Evolutionary conservation across 768 basidiomycete species (phyloP).

Genomic region (Ramaria rubella): DNA sequence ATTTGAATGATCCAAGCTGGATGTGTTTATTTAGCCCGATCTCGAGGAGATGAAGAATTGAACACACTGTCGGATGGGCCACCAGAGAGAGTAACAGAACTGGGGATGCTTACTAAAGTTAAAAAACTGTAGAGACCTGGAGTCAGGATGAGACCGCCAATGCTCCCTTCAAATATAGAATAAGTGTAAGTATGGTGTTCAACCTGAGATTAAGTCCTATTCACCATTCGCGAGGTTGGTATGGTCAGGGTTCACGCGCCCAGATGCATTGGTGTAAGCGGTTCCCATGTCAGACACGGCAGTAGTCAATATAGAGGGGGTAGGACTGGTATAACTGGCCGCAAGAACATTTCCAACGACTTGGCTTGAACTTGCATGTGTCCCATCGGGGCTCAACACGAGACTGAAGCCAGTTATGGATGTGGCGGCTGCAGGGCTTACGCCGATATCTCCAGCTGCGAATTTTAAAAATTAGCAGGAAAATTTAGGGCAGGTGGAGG

Average conservation of each 20-base stretch:
- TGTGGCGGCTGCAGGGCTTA: background rate
- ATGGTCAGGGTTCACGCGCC: background rate
- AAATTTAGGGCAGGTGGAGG: background rate
- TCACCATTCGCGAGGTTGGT: background rate
- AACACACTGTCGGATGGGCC: background rate
- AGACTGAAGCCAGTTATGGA: background rate
- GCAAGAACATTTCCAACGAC: background rate
- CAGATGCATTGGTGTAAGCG: background rate
- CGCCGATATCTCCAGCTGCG: background rate
- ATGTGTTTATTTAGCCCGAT: background rate
- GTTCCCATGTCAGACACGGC: background rate
- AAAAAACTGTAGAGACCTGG: background rate
- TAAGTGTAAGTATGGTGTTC: too few species aligned
- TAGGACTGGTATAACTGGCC: background rate
- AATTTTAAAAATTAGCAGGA: background rate
- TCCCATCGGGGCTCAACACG: background rate
- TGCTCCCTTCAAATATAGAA: background rate
- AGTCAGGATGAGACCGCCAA: background rate
- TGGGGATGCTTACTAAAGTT: background rate
- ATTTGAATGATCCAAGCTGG: background rate
- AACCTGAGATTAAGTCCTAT: background rate
- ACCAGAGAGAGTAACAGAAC: background rate
- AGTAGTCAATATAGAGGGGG: background rate
- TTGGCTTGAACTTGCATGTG: background rate
- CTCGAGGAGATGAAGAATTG: background rate